phyloP scores from a whole-genome alignment of 2,329 filamentous ascomycete genomes.

The Hypoxylon sp. region DNA sequence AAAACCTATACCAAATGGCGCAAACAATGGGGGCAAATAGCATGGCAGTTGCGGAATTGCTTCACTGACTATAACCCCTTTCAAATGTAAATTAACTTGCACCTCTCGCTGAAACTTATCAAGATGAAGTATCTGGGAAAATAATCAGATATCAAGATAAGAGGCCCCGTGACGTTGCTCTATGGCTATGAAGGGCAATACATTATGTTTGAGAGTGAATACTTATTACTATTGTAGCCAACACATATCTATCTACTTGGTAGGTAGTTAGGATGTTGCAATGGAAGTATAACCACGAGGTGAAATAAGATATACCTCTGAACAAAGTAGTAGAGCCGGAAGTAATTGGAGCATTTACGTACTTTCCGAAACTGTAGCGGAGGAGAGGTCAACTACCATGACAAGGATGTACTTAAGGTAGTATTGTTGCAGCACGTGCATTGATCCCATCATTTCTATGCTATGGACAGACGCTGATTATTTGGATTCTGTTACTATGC shows the following conservation, averaged over 20 bases:
- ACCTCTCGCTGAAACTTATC: constrained; percentile 5
- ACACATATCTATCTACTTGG: constrained; percentile 8
- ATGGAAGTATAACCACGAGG: neutral
- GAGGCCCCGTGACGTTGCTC: constrained; percentile 22
- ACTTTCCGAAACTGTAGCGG: constrained; percentile 7
- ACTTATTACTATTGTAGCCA: constrained; percentile 6
- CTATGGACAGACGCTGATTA: constrained; percentile 5
- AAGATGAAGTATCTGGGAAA: constrained; percentile 19
- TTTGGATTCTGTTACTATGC: constrained; percentile 9
- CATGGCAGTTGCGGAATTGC: constrained; percentile 11
- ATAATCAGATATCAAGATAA: constrained; percentile 13
- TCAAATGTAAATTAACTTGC: constrained; percentile 19
- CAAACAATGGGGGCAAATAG: constrained; percentile 19
- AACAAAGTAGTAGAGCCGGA: neutral
- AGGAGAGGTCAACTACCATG: neutral
- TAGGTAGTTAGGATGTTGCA: constrained; percentile 8
- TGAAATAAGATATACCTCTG: neutral
- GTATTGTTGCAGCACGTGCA: constrained; percentile 14
- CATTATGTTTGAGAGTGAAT: constrained; percentile 4
- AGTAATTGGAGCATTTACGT: neutral
- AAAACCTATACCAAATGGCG: constrained; percentile 15
- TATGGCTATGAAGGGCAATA: neutral
- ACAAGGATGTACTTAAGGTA: constrained; percentile 8
- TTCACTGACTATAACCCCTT: constrained; percentile 15
- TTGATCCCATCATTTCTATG: neutral